Conservation (phyloP, 306 rosid species). For the Vigna unguiculata region DNA sequence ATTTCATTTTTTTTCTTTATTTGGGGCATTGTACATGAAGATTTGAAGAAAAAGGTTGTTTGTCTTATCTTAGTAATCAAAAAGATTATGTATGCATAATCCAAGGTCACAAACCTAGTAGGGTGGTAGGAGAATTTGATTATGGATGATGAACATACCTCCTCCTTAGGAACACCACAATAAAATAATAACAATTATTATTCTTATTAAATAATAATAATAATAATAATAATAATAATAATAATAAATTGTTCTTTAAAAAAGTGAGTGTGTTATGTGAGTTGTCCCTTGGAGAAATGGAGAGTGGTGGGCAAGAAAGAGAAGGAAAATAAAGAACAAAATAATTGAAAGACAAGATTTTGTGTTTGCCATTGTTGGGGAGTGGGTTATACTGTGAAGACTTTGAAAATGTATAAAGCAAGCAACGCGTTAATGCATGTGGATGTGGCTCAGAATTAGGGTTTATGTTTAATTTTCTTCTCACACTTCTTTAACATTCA, state of each 20-base stretch:
- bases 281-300: conserved; percentile 8
- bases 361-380: conserved; percentile 61
- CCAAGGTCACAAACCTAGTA: conserved; percentile 24
- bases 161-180: conserved; percentile 47
- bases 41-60: conserved; percentile 61
- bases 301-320: conserved; percentile 49
- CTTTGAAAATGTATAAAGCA: not conserved
- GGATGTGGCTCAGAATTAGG: too few species aligned
- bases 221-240: too few species aligned
- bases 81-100: conserved; percentile 44
- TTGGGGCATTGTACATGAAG: conserved; percentile 51
- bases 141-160: conserved; percentile 43
- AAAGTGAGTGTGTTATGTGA: conserved; percentile 23
- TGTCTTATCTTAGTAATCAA: conserved; percentile 58
- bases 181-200: conserved; percentile 22
- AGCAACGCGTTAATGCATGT: too few species aligned
- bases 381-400: conserved; percentile 44
- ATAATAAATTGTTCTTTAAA: conserved; percentile 1
- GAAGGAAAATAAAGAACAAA: conserved; percentile 41
- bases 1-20: not conserved
- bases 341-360: conserved; percentile 52
- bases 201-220: too few species aligned
- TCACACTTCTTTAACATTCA: too few species aligned
- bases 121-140: conserved; percentile 22
- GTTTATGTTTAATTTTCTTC: too few species aligned